Percentiles rank a stretch among this genome's conserved stretches.
Conservation (phyloP, 805 yeast genomes). For the Starmerella vitae region DNA sequence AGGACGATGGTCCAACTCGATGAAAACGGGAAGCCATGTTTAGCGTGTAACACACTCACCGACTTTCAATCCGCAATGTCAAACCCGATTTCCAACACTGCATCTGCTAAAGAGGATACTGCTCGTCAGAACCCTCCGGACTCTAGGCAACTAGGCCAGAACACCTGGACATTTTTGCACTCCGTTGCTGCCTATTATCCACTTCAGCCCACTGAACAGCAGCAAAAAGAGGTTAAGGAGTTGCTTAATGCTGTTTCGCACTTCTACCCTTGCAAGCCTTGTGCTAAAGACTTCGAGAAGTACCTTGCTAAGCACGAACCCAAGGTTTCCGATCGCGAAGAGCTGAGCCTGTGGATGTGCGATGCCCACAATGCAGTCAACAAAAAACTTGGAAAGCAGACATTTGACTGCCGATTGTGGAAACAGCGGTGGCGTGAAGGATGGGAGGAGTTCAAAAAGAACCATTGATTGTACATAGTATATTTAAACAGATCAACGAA, state of each 20-base stretch:
- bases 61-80: slow-evolving; percentile 60
- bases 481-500: neutral
- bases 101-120: slow-evolving; percentile 12
- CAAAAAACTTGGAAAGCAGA: slow-evolving; percentile 67
- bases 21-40: slow-evolving; percentile 90
- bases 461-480: slow-evolving; percentile 1
- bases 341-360: slow-evolving; percentile 82
- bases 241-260: slow-evolving; percentile 61
- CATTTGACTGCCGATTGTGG: slow-evolving; percentile 83
- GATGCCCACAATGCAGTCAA: slow-evolving; percentile 94
- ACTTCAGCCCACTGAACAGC: slow-evolving; percentile 41
- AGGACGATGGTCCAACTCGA: slow-evolving; percentile 52
- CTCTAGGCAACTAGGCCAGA: slow-evolving; percentile 60
- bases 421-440: slow-evolving; percentile 90
- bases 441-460: slow-evolving; percentile 45
- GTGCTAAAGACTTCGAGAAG: slow-evolving; percentile 69
- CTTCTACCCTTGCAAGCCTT: slow-evolving; percentile 86
- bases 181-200: slow-evolving; percentile 86
- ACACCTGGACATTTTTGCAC: slow-evolving; percentile 89
- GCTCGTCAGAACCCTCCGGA: slow-evolving; percentile 66
- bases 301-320: slow-evolving; percentile 40
- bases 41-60: slow-evolving; percentile 68
- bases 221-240: slow-evolving; percentile 58
- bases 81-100: slow-evolving; percentile 10
- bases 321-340: slow-evolving; percentile 42